Base-by-base conservation (phyloP, 129 eudicot species). In the Cynara cardunculus region DNA sequence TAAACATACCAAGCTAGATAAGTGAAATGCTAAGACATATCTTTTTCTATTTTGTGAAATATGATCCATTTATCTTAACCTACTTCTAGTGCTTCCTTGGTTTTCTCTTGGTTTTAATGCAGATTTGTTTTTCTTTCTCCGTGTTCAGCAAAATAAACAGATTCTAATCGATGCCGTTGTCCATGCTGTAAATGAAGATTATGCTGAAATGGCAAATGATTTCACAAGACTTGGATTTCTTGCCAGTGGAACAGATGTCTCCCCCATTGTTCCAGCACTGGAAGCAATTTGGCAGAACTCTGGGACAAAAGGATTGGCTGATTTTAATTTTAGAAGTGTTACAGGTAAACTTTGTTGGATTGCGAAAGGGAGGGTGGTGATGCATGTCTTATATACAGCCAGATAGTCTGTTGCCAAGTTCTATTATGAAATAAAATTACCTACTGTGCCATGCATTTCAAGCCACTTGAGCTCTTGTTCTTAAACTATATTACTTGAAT, bases 281-380 rank as follows among this genome's bases (percentile, higher is more conserved):
- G 99, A 95, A 89, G 85, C 99, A 66, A 95, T 95, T 46, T 95
- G 99, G 99, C 97, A 95, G 82, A 95, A 95, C 66, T 95, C 99
- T 75, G 87, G 88, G 37, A 97, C 92, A 53, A 95, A 95, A 84
- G 99, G 99, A 77, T 79, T 95, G 1, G 81, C 99, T 65, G 99
- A 95, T 87, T 95, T 95, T n/a, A 95, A 95, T 84, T 95, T 95
- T 85, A 88, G 99, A 90, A 95, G 97, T 84, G 99, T 95, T 86
- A 95, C 99, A 80, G 99, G 99, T 95, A 88, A 59, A 68, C 67
- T 72, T 34, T 13, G 30, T 44, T 69, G 12, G 37, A 32, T 2
- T 82, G 26, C 73, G 18, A 62, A 22, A 18, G 73, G 25, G 61
- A n/a, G 41, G 37, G 31, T 16, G 25, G 16, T 12, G 4, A 77